These are phyloP conservation scores for Kodamaea sp. DNA, from an alignment of 1,139 yeast species.

Conservation along the genomic window DNA sequence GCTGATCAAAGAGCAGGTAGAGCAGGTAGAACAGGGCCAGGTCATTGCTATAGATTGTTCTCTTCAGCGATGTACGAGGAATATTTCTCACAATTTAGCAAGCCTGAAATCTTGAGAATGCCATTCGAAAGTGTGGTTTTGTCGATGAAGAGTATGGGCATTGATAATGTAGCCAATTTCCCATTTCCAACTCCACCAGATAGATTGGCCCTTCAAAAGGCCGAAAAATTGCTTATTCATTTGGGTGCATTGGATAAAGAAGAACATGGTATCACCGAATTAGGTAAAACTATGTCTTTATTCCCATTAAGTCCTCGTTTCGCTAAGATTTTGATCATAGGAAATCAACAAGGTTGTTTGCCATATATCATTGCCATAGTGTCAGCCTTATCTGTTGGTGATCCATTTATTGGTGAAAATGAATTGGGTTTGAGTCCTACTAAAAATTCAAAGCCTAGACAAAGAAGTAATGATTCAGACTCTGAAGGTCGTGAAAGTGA, in stretches of 20 bases:
- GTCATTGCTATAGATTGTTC: constrained; percentile 88
- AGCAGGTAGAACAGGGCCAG: constrained; percentile 99
- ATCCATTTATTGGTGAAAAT: constrained; percentile 74
- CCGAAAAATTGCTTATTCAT: constrained; percentile 63
- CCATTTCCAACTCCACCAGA: constrained; percentile 98
- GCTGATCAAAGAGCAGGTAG: constrained; percentile 96
- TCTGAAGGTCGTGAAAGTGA: constrained; percentile 29
- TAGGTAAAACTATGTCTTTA: constrained; percentile 82
- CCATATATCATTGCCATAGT: constrained; percentile 88
- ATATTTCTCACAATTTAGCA: constrained; percentile 75
- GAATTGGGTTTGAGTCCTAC: constrained; percentile 54
- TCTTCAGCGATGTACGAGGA: constrained; percentile 95
- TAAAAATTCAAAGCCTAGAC: constrained; percentile 18
- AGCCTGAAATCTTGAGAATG: constrained; percentile 90
- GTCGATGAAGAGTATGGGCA: constrained; percentile 96
- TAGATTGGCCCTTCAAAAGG: constrained; percentile 52
- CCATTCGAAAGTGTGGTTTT: constrained; percentile 94
- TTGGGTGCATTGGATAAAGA: constrained; percentile 73
- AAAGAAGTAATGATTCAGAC: constrained; percentile 11
- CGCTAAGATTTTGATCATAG: constrained; percentile 83
- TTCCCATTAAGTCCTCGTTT: constrained; percentile 95
- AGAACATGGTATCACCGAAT: constrained; percentile 54
- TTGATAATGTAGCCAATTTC: constrained; percentile 82
- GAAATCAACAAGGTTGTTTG: constrained; percentile 81
- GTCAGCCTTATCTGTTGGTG: constrained; percentile 91